Evolutionary conservation across 495 filamentous ascomycete species (phyloP).

Genomic region (Tuber borchii): DNA sequence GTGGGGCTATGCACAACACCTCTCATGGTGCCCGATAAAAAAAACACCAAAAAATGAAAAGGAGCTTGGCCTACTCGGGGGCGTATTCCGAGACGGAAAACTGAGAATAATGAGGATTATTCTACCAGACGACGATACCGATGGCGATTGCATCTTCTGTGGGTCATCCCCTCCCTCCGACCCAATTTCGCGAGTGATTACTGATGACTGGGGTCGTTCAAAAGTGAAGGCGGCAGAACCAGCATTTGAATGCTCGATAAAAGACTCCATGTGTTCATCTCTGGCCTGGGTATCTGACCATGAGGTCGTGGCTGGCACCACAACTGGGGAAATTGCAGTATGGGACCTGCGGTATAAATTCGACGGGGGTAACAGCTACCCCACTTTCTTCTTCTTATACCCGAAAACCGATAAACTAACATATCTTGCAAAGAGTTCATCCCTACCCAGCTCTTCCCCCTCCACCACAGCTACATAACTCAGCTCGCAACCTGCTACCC

Average conservation of each 20-base stretch:
- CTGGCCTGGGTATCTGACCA: slow-evolving; percentile 58
- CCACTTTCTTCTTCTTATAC: not conserved
- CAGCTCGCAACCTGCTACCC: slow-evolving; percentile 55
- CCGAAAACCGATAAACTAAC: not conserved
- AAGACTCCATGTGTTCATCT: slow-evolving; percentile 53
- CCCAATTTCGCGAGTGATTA: slow-evolving; percentile 7
- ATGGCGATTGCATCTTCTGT: slow-evolving; percentile 29
- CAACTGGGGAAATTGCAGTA: slow-evolving; percentile 56
- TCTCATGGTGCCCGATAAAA: slow-evolving; percentile 59
- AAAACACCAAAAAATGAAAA: slow-evolving; percentile 44
- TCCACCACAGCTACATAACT: slow-evolving; percentile 58
- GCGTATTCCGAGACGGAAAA: slow-evolving; percentile 58
- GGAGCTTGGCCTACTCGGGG: slow-evolving; percentile 56
- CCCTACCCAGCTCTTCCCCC: slow-evolving; percentile 51
- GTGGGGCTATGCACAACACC: slow-evolving; percentile 56
- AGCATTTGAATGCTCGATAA: slow-evolving; percentile 50
- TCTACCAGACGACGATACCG: slow-evolving; percentile 32
- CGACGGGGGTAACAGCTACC: slow-evolving; percentile 19
- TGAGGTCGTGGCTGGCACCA: slow-evolving; percentile 56
- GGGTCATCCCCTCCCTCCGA: not conserved
- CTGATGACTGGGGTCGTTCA: not conserved
- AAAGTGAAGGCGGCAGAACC: slow-evolving; percentile 50
- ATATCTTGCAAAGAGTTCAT: not conserved
- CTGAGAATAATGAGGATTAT: slow-evolving; percentile 55
- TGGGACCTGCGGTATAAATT: slow-evolving; percentile 49